phyloP scores from a whole-genome alignment of 805 yeast species.

The Priceomyces medius region DNA sequence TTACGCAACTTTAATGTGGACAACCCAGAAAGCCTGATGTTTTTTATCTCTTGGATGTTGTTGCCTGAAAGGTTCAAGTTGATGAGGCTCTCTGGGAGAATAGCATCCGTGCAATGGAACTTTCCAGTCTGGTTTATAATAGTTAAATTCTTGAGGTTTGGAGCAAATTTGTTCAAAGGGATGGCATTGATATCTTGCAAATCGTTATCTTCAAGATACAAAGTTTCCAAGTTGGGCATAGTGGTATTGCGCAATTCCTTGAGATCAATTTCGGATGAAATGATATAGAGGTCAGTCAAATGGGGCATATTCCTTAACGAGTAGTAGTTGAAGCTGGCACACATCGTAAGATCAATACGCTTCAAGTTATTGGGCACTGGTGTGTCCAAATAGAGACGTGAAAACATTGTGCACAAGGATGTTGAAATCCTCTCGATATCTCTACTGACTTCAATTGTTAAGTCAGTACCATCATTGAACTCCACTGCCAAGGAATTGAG shows the following conservation, averaged over 20 bases:
- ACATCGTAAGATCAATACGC: conserved; percentile 1
- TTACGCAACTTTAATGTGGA: conserved; percentile 8
- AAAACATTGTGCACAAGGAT: conserved; percentile 4
- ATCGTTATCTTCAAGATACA: conserved; percentile 9
- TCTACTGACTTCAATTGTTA: conserved; percentile 1
- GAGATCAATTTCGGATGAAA: conserved; percentile 3
- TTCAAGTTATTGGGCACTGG: conserved; percentile 1
- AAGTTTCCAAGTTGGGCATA: conserved; percentile 7
- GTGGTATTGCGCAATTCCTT: background rate
- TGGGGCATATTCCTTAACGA: conserved; percentile 1
- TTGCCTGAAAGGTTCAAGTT: conserved; percentile 8
- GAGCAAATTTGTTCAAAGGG: conserved; percentile 2
- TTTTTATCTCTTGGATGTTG: conserved; percentile 6
- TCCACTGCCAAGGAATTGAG: conserved; percentile 1
- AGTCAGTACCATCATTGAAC: conserved; percentile 4
- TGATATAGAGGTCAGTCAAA: background rate
- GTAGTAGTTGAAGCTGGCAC: conserved; percentile 3
- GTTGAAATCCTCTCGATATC: conserved; percentile 2
- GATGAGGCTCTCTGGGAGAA: conserved; percentile 5
- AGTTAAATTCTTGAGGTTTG: conserved; percentile 1
- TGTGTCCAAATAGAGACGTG: conserved; percentile 2
- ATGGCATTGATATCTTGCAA: conserved; percentile 4
- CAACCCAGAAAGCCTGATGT: conserved; percentile 1
- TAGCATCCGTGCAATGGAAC: conserved; percentile 6
- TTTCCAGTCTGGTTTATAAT: background rate